Percentiles rank a stretch among this genome's conserved stretches.
phyloP scores from a whole-genome alignment of 768 basidiomycete species.

The Lactarius vividus region DNA sequence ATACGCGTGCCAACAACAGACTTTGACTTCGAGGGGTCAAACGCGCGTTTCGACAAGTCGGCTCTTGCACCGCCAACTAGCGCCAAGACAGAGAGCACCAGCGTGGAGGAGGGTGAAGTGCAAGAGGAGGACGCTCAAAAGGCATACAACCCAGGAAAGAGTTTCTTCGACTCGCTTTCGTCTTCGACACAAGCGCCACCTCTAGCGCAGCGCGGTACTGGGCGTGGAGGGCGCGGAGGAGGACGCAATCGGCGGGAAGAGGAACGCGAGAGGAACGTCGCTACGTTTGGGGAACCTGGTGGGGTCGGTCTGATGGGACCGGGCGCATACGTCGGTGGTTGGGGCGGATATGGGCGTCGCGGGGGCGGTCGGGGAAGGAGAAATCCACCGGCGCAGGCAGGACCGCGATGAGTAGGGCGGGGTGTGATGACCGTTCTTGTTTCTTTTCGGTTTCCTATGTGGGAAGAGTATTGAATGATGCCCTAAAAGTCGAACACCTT shows the following conservation, averaged over 20 bases:
- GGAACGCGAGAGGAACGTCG: slow-evolving; percentile 79
- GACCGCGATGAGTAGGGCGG: slow-evolving; percentile 18
- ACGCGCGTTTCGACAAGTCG: slow-evolving; percentile 79
- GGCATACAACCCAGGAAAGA: slow-evolving; percentile 74
- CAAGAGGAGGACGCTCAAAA: slow-evolving; percentile 37
- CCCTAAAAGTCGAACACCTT: slow-evolving; percentile 7
- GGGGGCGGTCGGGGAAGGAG: slow-evolving; percentile 45
- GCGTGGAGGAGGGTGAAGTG: slow-evolving; percentile 37
- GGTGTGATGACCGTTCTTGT: background rate
- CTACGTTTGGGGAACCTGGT: slow-evolving; percentile 85
- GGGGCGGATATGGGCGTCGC: slow-evolving; percentile 64
- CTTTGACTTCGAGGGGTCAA: slow-evolving; percentile 78
- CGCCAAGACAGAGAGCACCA: slow-evolving; percentile 32
- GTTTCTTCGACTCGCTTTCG: slow-evolving; percentile 75
- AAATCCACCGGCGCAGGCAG: slow-evolving; percentile 28
- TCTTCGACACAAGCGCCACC: slow-evolving; percentile 44
- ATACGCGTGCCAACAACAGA: slow-evolving; percentile 68
- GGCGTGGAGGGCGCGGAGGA: slow-evolving; percentile 45
- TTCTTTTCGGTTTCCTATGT: background rate
- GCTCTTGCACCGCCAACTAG: slow-evolving; percentile 39
- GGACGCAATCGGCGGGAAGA: slow-evolving; percentile 76
- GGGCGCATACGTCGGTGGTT: slow-evolving; percentile 74
- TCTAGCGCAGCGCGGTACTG: slow-evolving; percentile 39
- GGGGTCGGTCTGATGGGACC: slow-evolving; percentile 76
- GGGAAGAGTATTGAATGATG: slow-evolving; percentile 3